Conservation (phyloP, 1,139 yeast species). For the Geotrichum citri-aurantii region DNA sequence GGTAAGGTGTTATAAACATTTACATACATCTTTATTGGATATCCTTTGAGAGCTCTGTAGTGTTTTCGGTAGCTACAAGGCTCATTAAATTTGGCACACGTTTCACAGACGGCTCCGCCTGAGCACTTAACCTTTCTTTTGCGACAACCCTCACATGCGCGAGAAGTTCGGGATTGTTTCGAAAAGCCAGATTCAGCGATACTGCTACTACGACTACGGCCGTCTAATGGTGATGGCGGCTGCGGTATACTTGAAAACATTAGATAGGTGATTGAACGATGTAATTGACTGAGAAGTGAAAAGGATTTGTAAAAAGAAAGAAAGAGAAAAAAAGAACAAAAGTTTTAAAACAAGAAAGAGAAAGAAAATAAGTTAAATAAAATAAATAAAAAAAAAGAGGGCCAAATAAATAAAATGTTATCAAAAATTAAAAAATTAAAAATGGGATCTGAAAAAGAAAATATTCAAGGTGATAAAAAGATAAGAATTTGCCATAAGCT, state of each 20-base stretch:
- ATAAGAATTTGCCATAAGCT: background rate
- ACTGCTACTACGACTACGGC: constrained; percentile 4
- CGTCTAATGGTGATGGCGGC: background rate
- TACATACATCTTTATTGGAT: constrained; percentile 24
- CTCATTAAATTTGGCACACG: constrained; percentile 26
- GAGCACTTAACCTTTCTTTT: constrained; percentile 59
- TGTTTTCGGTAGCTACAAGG: constrained; percentile 26
- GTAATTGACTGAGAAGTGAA: background rate
- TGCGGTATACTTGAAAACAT: constrained; percentile 7
- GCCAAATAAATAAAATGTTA: background rate
- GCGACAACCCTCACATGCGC: constrained; percentile 60
- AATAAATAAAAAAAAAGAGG: background rate
- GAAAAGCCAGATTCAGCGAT: background rate
- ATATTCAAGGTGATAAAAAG: background rate
- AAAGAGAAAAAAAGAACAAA: background rate
- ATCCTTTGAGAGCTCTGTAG: constrained; percentile 27
- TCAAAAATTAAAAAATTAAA: constrained; percentile 1
- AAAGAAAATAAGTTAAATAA: background rate
- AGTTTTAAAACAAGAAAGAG: background rate
- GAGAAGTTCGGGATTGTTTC: constrained; percentile 30
- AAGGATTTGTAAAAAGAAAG: background rate
- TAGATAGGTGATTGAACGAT: background rate
- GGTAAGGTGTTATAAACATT: background rate
- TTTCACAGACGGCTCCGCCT: constrained; percentile 37
- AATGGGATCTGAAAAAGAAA: background rate